Percentiles rank a stretch among this genome's conserved stretches.
Evolutionary conservation across 108 stramenopile genomes (phyloP).

Genomic region (Discostella stelligeroides): DNA sequence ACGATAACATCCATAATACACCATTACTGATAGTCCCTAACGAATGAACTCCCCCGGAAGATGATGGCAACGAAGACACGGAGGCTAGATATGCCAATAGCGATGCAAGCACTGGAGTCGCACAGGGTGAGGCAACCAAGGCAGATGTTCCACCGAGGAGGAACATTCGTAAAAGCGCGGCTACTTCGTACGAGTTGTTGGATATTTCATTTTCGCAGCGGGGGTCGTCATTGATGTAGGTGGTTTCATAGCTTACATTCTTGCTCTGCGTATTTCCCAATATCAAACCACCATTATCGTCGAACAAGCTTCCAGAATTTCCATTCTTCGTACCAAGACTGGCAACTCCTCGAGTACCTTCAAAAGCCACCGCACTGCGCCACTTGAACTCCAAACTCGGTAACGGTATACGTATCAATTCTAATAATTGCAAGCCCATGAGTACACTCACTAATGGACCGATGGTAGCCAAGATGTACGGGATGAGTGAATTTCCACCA

Average conservation of each 20-base stretch:
- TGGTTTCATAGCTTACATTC: constrained; percentile 3
- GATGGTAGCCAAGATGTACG: constrained; percentile 46
- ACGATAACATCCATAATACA: constrained; percentile 63
- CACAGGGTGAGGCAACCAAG: constrained; percentile 80
- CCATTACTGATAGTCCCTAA: constrained; percentile 73
- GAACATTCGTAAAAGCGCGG: constrained; percentile 70
- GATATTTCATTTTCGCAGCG: constrained; percentile 18
- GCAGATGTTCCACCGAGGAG: constrained; percentile 84
- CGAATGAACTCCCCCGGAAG: constrained; percentile 61
- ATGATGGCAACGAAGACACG: constrained; percentile 73
- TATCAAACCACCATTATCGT: constrained; percentile 42
- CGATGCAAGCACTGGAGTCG: constrained; percentile 81
- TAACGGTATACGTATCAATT: constrained; percentile 67
- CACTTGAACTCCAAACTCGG: constrained; percentile 51
- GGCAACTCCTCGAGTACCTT: constrained; percentile 3
- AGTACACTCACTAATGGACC: constrained; percentile 68
- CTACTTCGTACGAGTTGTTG: constrained; percentile 27
- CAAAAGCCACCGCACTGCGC: constrained; percentile 7
- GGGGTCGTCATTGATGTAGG: too few species aligned
- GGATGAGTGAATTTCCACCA: constrained; percentile 12
- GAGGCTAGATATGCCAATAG: constrained; percentile 82
- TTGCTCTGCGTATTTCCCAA: constrained; percentile 16
- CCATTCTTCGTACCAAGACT: not conserved
- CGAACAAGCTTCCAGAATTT: constrained; percentile 36
- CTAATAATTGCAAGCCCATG: constrained; percentile 82